Evolutionary conservation across 2,329 filamentous ascomycete genomes (phyloP), one percentile per base, ranked within the genome.

Genomic region (Xylaria sp.): DNA sequence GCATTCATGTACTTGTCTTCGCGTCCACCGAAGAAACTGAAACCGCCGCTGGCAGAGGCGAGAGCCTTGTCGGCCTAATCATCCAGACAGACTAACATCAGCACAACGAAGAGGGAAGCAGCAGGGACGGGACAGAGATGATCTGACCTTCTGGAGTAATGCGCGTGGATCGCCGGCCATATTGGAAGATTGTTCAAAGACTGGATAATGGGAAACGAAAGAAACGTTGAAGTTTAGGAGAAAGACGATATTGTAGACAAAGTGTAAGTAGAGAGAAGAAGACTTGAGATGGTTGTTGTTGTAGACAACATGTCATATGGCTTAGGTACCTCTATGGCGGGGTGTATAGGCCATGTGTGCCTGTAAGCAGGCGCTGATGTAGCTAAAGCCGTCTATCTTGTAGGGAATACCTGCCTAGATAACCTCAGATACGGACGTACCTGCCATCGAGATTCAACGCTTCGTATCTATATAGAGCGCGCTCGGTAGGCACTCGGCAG

Each of bases 1-100:
- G 93, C 93, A 76, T 87, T 86, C 77, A 95, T 90, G 72, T 90
- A 92, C 76, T 97, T 97, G 65, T 96, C 92, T 69, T 90, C 83
- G 60, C 87, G 84, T 51, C 90, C 90, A 49, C 92, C 90, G 69
- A 99, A 97, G 76, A 96, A 86, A 74, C 87, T 90, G 78, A 96
- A 97, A 69, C 92, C 92, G 34, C 89, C 80, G 18, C 84, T 80
- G 47, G 93, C 92, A 67, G 88, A 80, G 68, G 86, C 78, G 30
- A 90, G 83, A 55, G 86, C 82, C 79, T 94, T 96, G 72, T 97
- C 91, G 78, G 94, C 94, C 92, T 97, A 61, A 19, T 23, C 30
- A 51, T 52, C 10, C 19, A 56, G 50, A 16, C 19, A 54, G 47
- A 66, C 60, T 55, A 52, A 60, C 57, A 63, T 62, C 57, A 63